A percentile compares a stretch with the other conserved stretches of the same genome.
These are phyloP conservation scores for Metarhizium humberi DNA, from an alignment of 2,329 filamentous ascomycete genomes.

Conservation along the genomic window DNA sequence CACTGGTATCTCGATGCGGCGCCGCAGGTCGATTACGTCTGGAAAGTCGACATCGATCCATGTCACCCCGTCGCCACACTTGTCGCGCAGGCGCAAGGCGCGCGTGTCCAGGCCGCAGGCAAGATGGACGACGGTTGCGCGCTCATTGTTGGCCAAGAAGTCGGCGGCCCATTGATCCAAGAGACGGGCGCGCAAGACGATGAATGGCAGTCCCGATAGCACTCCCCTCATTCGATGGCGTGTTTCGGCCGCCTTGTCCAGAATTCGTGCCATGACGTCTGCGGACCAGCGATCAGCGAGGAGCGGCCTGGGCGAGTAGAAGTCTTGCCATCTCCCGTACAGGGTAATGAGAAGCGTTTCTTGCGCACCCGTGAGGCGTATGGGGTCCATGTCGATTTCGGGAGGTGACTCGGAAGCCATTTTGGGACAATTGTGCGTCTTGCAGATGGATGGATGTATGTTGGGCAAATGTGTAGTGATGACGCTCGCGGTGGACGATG, in stretches of 20 bases:
- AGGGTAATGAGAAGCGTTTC: neutral
- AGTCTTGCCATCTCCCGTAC: neutral
- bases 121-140: constrained; percentile 19
- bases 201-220: neutral
- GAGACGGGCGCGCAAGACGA: neutral
- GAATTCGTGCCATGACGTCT: neutral
- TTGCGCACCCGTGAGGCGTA: neutral
- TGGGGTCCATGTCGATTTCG: neutral
- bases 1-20: constrained; percentile 13
- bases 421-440: too few species aligned
- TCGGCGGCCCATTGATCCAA: constrained; percentile 14
- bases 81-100: constrained; percentile 13
- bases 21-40: constrained; percentile 23
- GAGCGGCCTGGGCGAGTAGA: neutral
- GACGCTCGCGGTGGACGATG: too few species aligned
- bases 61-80: constrained; percentile 11
- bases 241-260: neutral
- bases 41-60: constrained; percentile 27
- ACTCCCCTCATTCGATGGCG: neutral
- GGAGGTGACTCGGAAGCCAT: too few species aligned
- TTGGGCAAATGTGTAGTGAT: too few species aligned
- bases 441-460: too few species aligned
- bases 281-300: neutral
- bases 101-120: constrained; percentile 23
- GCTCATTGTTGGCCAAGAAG: constrained; percentile 15